Percentiles rank a stretch among this genome's conserved stretches.
Evolutionary conservation across 202 grass and related monocot genomes (phyloP).

Genomic region (Carex arenaria): DNA sequence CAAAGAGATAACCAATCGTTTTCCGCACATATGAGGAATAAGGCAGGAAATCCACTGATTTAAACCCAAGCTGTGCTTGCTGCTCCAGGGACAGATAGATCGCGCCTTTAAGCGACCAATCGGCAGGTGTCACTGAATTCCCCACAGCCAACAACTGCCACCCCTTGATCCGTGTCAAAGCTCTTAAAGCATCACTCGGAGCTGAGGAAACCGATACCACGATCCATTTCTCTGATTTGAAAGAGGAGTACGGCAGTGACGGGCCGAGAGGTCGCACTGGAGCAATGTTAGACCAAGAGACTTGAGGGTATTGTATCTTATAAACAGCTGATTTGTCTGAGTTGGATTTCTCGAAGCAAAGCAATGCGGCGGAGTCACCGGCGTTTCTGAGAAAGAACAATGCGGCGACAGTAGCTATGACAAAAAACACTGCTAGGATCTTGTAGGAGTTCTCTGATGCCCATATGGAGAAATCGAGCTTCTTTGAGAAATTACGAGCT

Average conservation of each 20-base stretch:
- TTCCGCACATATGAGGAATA: slow-evolving; percentile 86
- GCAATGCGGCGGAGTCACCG: slow-evolving; percentile 49
- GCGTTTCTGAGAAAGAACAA: slow-evolving; percentile 81
- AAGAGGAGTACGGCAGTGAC: slow-evolving; percentile 44
- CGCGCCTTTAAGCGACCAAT: slow-evolving; percentile 82
- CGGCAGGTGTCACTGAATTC: slow-evolving; percentile 64
- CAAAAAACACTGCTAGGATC: slow-evolving; percentile 55
- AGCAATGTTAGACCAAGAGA: slow-evolving; percentile 58
- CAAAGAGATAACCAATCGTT: slow-evolving; percentile 83
- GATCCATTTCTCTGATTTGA: slow-evolving; percentile 88
- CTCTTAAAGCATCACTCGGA: slow-evolving; percentile 53
- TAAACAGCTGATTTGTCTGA: slow-evolving; percentile 16
- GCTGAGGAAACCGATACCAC: slow-evolving; percentile 70
- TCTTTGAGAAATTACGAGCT: slow-evolving; percentile 57
- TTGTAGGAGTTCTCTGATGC: slow-evolving; percentile 76
- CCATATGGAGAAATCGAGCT: slow-evolving; percentile 81
- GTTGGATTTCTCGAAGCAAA: slow-evolving; percentile 68
- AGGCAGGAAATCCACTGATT: slow-evolving; percentile 83
- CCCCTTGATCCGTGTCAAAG: slow-evolving; percentile 58
- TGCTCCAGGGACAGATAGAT: slow-evolving; percentile 89
- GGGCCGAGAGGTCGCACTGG: slow-evolving; percentile 37
- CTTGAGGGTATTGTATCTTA: slow-evolving; percentile 54
- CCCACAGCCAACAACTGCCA: slow-evolving; percentile 94
- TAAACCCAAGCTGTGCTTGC: slow-evolving; percentile 82
- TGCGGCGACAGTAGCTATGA: slow-evolving; percentile 46